Base-by-base conservation (phyloP, 129 eudicot species). In the Dittrichia graveolens region DNA sequence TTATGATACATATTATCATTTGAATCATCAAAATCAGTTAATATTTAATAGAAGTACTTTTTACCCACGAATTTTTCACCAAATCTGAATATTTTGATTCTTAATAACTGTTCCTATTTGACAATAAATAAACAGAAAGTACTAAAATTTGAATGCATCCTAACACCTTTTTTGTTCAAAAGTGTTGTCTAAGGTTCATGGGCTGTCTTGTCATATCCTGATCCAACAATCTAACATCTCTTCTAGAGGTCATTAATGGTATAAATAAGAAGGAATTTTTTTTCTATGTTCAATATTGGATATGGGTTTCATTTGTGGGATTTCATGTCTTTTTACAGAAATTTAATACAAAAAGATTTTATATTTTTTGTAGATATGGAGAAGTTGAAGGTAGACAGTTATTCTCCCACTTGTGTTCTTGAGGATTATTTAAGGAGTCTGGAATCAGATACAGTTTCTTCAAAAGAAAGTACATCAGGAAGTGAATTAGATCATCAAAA, bases 351-450 rank as follows among this genome's bases (percentile, higher is more conserved):
- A 24, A 75, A 45, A 42, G 41, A 58, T 68, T 46, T 16, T 6
- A 16, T 12, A 63, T 18, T 55, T 52, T 74, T 46, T 76, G 64
- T 18, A 68, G 80, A 39, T 31, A 87, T 89, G 98, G 88, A 85
- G 79, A 84, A 82, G 79, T 69, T 73, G 72, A 82, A 78, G 65
- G 89, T 61, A 64, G 81, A 83, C 65, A 72, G 16, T 43, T 61
- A 63, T 65, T 93, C 98, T 7, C 98, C 98, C 34, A 87, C 82
- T 15, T 85, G 91, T 43, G 89, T 93, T 69, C 92, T 93, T 65
- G 98, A 88, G 62, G 96, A 90, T 64, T 93, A 81, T 72, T 81
- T 90, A 9, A 86, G 95, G 64, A 83, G 69, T 59, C 31, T 79
- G 55, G 98, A 87, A 52, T 82, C 90, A n/a, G 87, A 92, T 4